Evolutionary conservation across 2,329 filamentous ascomycete genomes (phyloP).

Genomic region (Cordyceps tenuipes): DNA sequence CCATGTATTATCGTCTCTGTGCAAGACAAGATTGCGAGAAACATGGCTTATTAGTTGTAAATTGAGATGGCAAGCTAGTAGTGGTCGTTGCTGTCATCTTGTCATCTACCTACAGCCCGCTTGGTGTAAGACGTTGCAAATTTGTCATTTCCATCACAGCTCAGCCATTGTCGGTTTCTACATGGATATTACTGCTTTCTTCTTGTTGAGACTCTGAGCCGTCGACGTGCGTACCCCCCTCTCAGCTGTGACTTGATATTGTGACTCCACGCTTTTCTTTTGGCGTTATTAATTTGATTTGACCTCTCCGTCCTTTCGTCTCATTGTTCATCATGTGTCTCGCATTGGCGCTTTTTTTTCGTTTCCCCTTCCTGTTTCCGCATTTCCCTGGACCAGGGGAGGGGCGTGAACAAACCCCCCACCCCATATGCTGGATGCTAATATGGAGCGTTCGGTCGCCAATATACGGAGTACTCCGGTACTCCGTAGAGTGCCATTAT

Average conservation of each 20-base stretch:
- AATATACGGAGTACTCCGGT: neutral
- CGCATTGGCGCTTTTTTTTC: constrained; percentile 2
- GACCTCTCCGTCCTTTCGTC: neutral
- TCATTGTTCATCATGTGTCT: constrained; percentile 8
- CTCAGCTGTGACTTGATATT: neutral
- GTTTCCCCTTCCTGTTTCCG: constrained; percentile 11
- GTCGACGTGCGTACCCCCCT: neutral
- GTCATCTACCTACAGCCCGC: too few species aligned
- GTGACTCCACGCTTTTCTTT: neutral
- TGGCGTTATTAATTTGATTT: constrained; percentile 1
- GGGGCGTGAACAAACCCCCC: neutral
- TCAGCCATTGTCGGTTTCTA: too few species aligned
- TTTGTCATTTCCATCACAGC: neutral
- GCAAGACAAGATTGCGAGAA: neutral
- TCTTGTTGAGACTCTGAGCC: neutral
- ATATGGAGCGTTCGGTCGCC: neutral
- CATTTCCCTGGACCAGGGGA: constrained; percentile 3
- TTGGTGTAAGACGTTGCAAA: too few species aligned
- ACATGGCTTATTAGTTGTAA: neutral
- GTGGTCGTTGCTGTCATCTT: neutral
- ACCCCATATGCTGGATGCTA: neutral
- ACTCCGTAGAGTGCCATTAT: neutral
- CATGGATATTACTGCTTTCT: too few species aligned
- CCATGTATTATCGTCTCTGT: neutral
- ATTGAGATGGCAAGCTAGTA: neutral